Evolutionary conservation across 768 basidiomycete species (phyloP), one percentile per base, ranked within the genome.

Genomic region (Leccinum fibrillosum): DNA sequence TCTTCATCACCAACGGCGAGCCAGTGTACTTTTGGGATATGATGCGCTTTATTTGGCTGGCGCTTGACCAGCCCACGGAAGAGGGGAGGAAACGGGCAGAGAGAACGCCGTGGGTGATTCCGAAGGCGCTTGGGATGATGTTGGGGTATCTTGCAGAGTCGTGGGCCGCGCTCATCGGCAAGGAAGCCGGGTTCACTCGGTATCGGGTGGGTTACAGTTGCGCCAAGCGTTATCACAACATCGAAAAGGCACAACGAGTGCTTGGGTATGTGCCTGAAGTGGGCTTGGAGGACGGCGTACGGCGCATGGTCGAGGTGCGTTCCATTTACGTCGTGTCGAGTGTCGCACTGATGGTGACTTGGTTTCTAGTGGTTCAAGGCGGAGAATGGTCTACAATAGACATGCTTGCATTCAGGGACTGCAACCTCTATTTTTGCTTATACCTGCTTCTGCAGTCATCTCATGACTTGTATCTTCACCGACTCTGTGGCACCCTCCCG

Each of bases 1-100:
- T 94, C 78, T 96, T 94, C 80, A 91, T 99, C 74, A 95, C 94
- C 56, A 98, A 98, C 68, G 94, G 94, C 61, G 95, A 98, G 69
- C 96, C 95, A 2, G 81, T 87, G 56, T 92, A 92, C 74, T 98
- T 98, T 78, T 99, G 96, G 96, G 94, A 97, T 75, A 87, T 96
- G 67, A 80, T 86, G 30, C 82, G 92, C 6, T 74, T 82, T 2
- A 74, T 97, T n/a, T 98, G 92, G 93, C 75, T 80, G 28, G 78
- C 80, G 21, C 80, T 90, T 55, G 84, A 85, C 68, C 76, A 78
- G 50, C 72, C 76, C n/a, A 74, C 72, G 2, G 67, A 67, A 13
- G 61, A 62, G 12, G 84, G 82, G 6, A 77, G 77, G 62, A 80
- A 82, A 64, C 70, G 74, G 21, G 67, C 69, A 55, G 57, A 76